Evolutionary conservation across 2,329 filamentous ascomycete species (phyloP).

Genomic region (Cladosporium velox): DNA sequence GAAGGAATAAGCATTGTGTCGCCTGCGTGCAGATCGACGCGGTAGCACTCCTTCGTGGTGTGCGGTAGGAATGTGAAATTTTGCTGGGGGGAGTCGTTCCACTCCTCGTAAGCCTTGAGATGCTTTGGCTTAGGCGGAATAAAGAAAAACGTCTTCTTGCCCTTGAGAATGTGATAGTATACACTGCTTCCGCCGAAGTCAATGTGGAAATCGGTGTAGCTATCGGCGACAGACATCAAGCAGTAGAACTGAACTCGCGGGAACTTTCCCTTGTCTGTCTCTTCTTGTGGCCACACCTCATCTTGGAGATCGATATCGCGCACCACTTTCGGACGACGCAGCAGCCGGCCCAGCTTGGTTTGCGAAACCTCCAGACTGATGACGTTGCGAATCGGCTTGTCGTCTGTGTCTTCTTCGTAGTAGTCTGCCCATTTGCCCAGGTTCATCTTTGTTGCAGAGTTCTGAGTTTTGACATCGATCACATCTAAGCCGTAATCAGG

Average conservation of each 20-base stretch:
- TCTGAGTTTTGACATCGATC: conserved; percentile 70
- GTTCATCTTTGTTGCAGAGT: conserved; percentile 62
- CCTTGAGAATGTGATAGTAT: conserved; percentile 69
- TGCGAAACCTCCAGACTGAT: conserved; percentile 70
- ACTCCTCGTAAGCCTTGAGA: conserved; percentile 70
- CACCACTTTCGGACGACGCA: conserved; percentile 65
- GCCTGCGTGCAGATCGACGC: conserved; percentile 65
- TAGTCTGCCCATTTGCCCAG: conserved; percentile 67
- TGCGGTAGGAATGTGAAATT: conserved; percentile 66
- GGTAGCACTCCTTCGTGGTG: conserved; percentile 66
- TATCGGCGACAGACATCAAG: conserved; percentile 70
- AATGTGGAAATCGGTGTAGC: conserved; percentile 72
- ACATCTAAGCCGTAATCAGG: conserved; percentile 64
- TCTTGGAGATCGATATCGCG: conserved; percentile 63
- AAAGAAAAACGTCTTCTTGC: conserved; percentile 71
- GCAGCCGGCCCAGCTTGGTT: conserved; percentile 62
- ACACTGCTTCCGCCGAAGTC: conserved; percentile 72
- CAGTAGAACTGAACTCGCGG: conserved; percentile 69
- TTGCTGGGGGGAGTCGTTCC: conserved; percentile 67
- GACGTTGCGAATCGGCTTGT: conserved; percentile 66
- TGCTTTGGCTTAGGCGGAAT: conserved; percentile 69
- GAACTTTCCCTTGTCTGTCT: conserved; percentile 56
- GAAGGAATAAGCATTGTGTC: conserved; percentile 72
- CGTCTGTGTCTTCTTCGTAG: conserved; percentile 63
- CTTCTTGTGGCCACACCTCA: conserved; percentile 56